These are phyloP conservation scores for Geotrichum aggregatum DNA, from an alignment of 1,139 yeast species.

Conservation along the genomic window DNA sequence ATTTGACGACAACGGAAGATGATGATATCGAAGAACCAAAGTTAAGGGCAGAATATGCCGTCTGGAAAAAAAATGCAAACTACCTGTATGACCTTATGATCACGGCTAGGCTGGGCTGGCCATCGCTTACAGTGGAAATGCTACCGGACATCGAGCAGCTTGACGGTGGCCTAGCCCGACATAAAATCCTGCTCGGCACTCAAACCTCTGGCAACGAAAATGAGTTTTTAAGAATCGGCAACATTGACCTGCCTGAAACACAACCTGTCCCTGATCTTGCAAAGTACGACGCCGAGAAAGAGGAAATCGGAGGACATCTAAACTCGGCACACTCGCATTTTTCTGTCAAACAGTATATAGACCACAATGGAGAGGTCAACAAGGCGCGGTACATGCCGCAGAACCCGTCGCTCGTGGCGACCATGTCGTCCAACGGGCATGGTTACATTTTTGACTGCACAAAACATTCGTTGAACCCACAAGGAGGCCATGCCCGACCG, in stretches of 20 bases:
- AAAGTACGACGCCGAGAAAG: conserved; percentile 20
- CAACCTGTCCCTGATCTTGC: conserved; percentile 15
- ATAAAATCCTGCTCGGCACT: conserved; percentile 62
- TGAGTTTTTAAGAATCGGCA: conserved; percentile 69
- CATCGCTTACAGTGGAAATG: conserved; percentile 45
- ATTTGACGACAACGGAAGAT: conserved; percentile 11
- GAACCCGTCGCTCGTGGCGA: conserved; percentile 59
- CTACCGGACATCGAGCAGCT: conserved; percentile 39
- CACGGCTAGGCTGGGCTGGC: conserved; percentile 59
- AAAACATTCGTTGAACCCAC: conserved; percentile 41
- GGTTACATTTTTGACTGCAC: conserved; percentile 62
- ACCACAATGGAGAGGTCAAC: conserved; percentile 62
- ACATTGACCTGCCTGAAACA: conserved; percentile 39
- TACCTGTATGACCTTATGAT: conserved; percentile 73
- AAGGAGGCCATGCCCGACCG: conserved; percentile 29
- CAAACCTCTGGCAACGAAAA: conserved; percentile 76
- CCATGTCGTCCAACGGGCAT: conserved; percentile 72
- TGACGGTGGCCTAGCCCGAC: conserved; percentile 23
- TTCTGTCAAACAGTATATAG: conserved; percentile 48
- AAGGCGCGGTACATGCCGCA: conserved; percentile 81
- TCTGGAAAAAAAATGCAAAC: conserved; percentile 92
- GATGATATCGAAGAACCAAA: conserved; percentile 21
- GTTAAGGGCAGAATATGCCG: conserved; percentile 56
- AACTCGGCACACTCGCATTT: conserved; percentile 34
- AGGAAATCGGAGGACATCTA: conserved; percentile 27